Conservation (phyloP, 306 rosid genomes). For the Vicia sativa region DNA sequence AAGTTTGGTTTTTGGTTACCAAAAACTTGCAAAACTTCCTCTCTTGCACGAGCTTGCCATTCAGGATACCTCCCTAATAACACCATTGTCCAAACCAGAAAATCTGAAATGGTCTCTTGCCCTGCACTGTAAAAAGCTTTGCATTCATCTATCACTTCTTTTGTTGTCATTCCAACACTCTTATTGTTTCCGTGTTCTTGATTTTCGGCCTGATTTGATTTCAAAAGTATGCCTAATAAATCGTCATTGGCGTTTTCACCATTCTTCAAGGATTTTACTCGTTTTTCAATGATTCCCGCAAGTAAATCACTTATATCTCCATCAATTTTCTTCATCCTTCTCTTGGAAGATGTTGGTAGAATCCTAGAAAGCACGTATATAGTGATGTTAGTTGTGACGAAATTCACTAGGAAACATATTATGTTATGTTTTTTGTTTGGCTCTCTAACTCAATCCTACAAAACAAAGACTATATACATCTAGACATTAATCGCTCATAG, state of each 20-base stretch:
- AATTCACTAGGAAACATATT: too few species aligned
- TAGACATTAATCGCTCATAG: too few species aligned
- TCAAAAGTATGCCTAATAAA: conserved; percentile 28
- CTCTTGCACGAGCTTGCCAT: conserved; percentile 28
- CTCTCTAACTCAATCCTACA: neutral
- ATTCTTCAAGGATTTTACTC: neutral
- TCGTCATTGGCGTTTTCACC: neutral
- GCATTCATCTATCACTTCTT: conserved; percentile 21
- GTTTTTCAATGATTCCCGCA: conserved; percentile 12
- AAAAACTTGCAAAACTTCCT: conserved; percentile 22
- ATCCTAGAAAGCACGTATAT: too few species aligned
- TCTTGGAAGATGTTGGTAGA: neutral
- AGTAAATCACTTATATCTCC: neutral
- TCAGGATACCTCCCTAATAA: conserved; percentile 20
- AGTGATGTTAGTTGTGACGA: too few species aligned
- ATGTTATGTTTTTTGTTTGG: too few species aligned
- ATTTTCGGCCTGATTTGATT: neutral
- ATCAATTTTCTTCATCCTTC: conserved; percentile 3
- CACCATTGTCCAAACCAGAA: conserved; percentile 20
- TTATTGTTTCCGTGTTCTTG: conserved; percentile 12
- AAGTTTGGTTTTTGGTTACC: neutral
- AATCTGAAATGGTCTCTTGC: conserved; percentile 9
- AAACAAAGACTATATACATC: too few species aligned
- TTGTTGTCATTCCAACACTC: neutral
- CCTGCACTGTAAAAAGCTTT: neutral